Evolutionary conservation across 1,284 basidiomycete species (phyloP), one percentile per base, ranked within the genome.

Genomic region (Puccinia horiana): DNA sequence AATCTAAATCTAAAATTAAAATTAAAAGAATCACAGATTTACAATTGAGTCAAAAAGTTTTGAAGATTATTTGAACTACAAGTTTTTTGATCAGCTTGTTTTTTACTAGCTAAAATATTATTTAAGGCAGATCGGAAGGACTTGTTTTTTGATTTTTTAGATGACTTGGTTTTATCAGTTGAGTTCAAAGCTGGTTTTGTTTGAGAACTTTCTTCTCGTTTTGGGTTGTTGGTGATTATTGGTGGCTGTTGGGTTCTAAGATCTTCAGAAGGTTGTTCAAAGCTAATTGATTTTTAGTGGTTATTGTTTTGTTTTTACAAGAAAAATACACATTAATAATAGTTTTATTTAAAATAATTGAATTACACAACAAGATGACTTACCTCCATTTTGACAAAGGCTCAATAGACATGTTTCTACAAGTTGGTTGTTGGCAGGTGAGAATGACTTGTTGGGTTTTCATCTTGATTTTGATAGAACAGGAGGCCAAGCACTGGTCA

Each of bases 1-100:
- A n/a, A n/a, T n/a, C n/a, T n/a, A n/a, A n/a, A n/a, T n/a, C n/a
- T n/a, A n/a, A n/a, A n/a, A n/a, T n/a, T n/a, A n/a, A n/a, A n/a
- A n/a, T n/a, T n/a, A n/a, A n/a, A n/a, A n/a, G n/a, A n/a, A n/a
- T n/a, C n/a, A n/a, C n/a, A n/a, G n/a, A 67, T 40, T 47, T 44
- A 69, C 26, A 69, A 69, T 20, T 69, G 67, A 44, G 67, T 69
- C 26, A 69, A 44, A 47, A 69, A 69, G 40, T 29, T 69, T 12
- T 69, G 67, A 1, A 69, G 20, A 18, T 69, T 69, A 69, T 44
- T 69, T 23, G 8, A n/a, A 69, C 40, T 12, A 37, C 3, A 8
- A 42, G 67, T 3, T 14, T 29, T 1, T 11, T 47, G 8, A 70
- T 47, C 20, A n/a, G 32, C 2, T 35, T 70, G n/a, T 70, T 70